Evolutionary conservation across 2,329 filamentous ascomycete genomes (phyloP).

Genomic region (Eutypella sp.): DNA sequence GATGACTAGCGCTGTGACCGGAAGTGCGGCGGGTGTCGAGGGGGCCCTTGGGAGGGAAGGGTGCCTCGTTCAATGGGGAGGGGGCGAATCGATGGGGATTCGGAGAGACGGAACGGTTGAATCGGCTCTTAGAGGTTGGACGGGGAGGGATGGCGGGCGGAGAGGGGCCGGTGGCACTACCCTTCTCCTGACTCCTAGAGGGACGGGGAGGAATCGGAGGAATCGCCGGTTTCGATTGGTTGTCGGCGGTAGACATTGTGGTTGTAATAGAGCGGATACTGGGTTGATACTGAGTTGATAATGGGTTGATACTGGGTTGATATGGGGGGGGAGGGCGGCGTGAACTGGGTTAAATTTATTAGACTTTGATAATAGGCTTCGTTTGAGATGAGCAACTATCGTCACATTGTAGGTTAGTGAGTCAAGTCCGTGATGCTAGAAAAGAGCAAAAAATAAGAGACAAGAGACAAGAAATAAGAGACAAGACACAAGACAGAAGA

Average conservation of each 20-base stretch:
- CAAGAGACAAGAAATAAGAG: no score
- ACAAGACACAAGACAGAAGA: no score
- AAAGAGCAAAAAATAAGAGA: no score
- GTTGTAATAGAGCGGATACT: background rate
- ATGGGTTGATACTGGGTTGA: no score
- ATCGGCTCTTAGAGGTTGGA: slow-evolving; percentile 56
- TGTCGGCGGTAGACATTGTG: slow-evolving; percentile 46
- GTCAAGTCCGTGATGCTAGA: no score
- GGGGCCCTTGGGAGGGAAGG: slow-evolving; percentile 45
- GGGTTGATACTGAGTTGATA: no score
- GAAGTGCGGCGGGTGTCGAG: slow-evolving; percentile 1
- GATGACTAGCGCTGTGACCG: slow-evolving; percentile 31
- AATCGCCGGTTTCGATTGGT: slow-evolving; percentile 45
- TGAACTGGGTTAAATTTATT: no score
- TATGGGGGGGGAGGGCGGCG: no score
- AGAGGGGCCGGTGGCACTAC: slow-evolving; percentile 24
- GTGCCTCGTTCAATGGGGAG: slow-evolving; percentile 75
- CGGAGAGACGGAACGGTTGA: slow-evolving; percentile 73
- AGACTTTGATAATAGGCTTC: no score
- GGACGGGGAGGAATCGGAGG: slow-evolving; percentile 58
- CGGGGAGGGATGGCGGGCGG: slow-evolving; percentile 75
- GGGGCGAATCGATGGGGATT: slow-evolving; percentile 74
- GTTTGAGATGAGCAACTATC: no score
- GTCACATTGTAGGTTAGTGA: no score
- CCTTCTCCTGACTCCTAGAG: slow-evolving; percentile 43